Evolutionary conservation across 2,329 filamentous ascomycete genomes (phyloP).

Genomic region (Fusarium sp.): DNA sequence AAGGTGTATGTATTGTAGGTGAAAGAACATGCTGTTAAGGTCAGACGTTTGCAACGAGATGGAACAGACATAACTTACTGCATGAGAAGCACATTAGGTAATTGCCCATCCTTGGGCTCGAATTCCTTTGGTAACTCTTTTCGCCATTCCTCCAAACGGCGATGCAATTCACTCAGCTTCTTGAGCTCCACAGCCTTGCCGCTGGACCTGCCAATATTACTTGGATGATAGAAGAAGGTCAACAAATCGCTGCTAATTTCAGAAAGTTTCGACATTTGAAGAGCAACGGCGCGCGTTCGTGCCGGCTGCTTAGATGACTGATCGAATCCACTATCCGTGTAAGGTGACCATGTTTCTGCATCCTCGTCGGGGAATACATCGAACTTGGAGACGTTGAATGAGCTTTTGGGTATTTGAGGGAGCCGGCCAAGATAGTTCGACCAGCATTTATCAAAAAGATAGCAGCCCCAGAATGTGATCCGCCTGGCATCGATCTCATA

Average conservation of each 20-base stretch:
- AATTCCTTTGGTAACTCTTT: constrained; percentile 85
- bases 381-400: constrained; percentile 86
- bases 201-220: constrained; percentile 69
- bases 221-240: constrained; percentile 90
- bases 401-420: constrained; percentile 83
- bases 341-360: constrained; percentile 85
- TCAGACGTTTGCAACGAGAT: constrained; percentile 11
- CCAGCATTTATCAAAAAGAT: constrained; percentile 99
- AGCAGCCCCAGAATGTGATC: constrained; percentile 98
- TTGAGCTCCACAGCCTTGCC: constrained; percentile 89
- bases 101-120: constrained; percentile 87
- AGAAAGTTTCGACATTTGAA: constrained; percentile 85
- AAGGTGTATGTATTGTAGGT: constrained; percentile 93
- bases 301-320: constrained; percentile 81
- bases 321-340: constrained; percentile 84
- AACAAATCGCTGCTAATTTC: constrained; percentile 95
- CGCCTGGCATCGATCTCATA: constrained; percentile 88
- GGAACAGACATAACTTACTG: constrained; percentile 73
- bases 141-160: constrained; percentile 89
- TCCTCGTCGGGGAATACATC: constrained; percentile 94
- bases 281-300: constrained; percentile 81
- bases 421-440: constrained; percentile 95
- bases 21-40: constrained; percentile 88
- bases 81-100: constrained; percentile 82
- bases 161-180: constrained; percentile 91